Base-by-base conservation (phyloP, 2,329 filamentous ascomycete species). In the Leptographium galeiforme region DNA sequence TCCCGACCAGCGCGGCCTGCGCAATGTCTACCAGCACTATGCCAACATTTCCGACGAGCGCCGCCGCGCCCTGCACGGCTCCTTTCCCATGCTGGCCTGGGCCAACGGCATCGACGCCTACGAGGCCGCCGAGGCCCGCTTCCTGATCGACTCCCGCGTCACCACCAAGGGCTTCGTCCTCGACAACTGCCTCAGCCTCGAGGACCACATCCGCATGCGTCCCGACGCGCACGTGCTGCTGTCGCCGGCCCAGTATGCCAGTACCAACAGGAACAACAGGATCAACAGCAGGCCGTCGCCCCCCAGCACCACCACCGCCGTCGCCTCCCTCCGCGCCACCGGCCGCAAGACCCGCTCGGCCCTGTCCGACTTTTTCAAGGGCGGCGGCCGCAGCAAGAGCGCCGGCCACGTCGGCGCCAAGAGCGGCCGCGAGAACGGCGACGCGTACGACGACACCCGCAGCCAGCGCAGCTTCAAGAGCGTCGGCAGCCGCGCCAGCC, bases 31-130 rank as follows among this genome's bases (percentile, higher is more conserved):
- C 41, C 43, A 49, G 11, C 32, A 51, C 36, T 61, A 54, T 54
- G 38, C 33, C 34, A 41, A 40, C 33, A 41, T 55, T 6, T 25
- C 41, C 5, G 12, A 40, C 18, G 40, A n/a, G 2, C 55, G 54
- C 12, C 51, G 51, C 34, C 10, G n/a, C 2, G 45, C 48, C 30
- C 44, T 61, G 53, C 57, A 60, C 53, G 58, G 57, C 39, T 48
- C 58, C 11, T 62, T 61, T 40, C 59, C 57, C 4, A 32, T 44
- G 18, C 48, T 62, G 16, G 58, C 60, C 32, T 57, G 53, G 53
- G 53, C 53, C 53, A 60, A 59, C 34, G 53, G 53, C 34, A 48
- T 58, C 44, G 55, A 56, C 32, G 41, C 54, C 4, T 25, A 40
- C 41, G 57, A 56, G 18, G 57, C 58, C 2, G 58, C 57, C 19